These are phyloP conservation scores for Yamadazyma nakazawae DNA, from an alignment of 805 yeast species.

Conservation along the genomic window DNA sequence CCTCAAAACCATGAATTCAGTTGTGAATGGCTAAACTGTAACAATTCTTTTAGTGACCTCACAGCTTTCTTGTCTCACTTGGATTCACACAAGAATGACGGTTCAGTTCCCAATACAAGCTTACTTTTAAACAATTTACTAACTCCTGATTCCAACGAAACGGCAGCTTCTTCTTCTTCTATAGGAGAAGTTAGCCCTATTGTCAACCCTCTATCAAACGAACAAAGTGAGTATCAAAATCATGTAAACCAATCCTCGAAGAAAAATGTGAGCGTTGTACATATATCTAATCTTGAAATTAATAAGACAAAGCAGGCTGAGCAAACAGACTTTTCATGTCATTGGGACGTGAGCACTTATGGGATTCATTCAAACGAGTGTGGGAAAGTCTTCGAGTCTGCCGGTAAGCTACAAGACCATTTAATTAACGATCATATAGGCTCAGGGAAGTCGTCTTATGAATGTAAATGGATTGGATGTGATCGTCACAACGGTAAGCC, in stretches of 20 bases:
- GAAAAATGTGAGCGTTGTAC: slow-evolving; percentile 14
- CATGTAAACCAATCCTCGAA: neutral
- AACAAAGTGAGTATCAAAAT: neutral
- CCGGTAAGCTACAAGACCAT: slow-evolving; percentile 70
- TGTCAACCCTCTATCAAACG: neutral
- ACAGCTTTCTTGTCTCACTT: slow-evolving; percentile 56
- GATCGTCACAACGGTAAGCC: slow-evolving; percentile 52
- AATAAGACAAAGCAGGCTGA: slow-evolving; percentile 4
- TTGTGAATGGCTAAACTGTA: slow-evolving; percentile 81
- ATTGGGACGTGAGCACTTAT: slow-evolving; percentile 36
- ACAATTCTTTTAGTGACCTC: slow-evolving; percentile 51
- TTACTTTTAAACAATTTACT: neutral
- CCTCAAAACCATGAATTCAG: slow-evolving; percentile 22
- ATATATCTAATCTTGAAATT: slow-evolving; percentile 28
- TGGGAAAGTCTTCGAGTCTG: slow-evolving; percentile 42
- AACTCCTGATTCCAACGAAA: slow-evolving; percentile 5
- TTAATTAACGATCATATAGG: slow-evolving; percentile 66
- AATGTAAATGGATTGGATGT: slow-evolving; percentile 80
- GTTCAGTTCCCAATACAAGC: neutral
- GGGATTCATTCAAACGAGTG: slow-evolving; percentile 45
- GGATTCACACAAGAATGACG: slow-evolving; percentile 23
- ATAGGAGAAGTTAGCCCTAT: slow-evolving; percentile 1
- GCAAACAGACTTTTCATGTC: slow-evolving; percentile 42
- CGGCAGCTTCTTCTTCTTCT: neutral
- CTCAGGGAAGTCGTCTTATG: slow-evolving; percentile 64